Evolutionary conservation across 371 early-diverging fungal species (phyloP), one percentile per base, ranked within the genome.

Genomic region (Globomyces sp.): DNA sequence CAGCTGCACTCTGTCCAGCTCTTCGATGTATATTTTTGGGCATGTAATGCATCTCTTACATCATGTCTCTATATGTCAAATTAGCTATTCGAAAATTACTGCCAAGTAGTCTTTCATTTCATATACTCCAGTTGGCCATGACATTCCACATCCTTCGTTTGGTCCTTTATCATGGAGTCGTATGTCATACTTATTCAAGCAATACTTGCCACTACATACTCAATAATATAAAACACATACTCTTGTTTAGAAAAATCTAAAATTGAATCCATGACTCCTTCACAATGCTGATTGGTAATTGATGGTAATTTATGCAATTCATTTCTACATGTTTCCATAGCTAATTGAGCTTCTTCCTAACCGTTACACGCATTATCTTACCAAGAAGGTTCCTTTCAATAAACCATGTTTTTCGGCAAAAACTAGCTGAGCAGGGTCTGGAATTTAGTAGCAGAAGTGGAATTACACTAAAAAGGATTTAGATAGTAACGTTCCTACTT

Each of bases 131-230:
- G 84, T 71, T 1, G 93, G 93, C 93, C 93, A 93, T 0, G 66
- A 47, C 57, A 86, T 67, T 4, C 93, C 93, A 68, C 93, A 93
- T 0, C 75, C 76, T 1, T 68, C 69, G 40, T 52, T 47, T 2
- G 87, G 87, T 53, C 68, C 81, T 3, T 71, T 73, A 51, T 92
- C 90, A 41, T 73, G 72, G 6, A 88, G 57, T 43, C 94, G 85
- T 43, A 91, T 87, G 71, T 94, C 94, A 68, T 92, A 94, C 73
- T 86, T 82, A 70, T 94, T 94, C 40, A 90, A 66, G 71, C 94
- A 94, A 10, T 65, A 60, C 44, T 68, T 63, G 6, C 74, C 68
- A 2, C 80, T 74, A 46, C 4, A 71, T 45, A 61, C 47, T 52
- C 47, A 37, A 6, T 55, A 1, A 58, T 58, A 40, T 5, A 44